phyloP scores from a whole-genome alignment of 2,329 filamentous ascomycete species.

The Arthrobotrys musiformis region DNA sequence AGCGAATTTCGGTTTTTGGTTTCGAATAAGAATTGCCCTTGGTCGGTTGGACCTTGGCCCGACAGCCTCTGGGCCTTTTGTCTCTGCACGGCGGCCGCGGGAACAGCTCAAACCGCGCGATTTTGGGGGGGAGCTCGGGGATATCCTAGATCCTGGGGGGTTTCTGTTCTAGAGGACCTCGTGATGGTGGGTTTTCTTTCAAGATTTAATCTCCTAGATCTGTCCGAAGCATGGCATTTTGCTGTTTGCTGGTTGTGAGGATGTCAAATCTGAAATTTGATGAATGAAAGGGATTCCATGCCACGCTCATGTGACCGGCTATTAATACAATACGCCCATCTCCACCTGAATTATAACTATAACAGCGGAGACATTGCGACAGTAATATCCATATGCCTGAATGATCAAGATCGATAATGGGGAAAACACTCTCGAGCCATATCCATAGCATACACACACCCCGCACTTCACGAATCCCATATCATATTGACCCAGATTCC shows the following conservation, averaged over 20 bases:
- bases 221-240: constrained; percentile 4
- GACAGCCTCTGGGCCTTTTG: constrained; percentile 12
- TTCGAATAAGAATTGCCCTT: constrained; percentile 35
- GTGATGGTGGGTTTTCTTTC: constrained; percentile 7
- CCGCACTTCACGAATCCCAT: neutral
- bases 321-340: neutral
- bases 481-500: too few relatives aligned
- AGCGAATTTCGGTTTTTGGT: constrained; percentile 30
- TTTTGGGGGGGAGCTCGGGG: constrained; percentile 18
- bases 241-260: constrained; percentile 1
- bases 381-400: too few relatives aligned
- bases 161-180: constrained; percentile 5
- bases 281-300: neutral
- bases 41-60: constrained; percentile 21
- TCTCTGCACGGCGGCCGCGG: constrained; percentile 11
- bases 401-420: too few relatives aligned
- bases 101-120: constrained; percentile 17
- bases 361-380: neutral
- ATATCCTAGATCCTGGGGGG: neutral
- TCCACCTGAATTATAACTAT: neutral
- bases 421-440: too few relatives aligned
- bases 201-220: constrained; percentile 16
- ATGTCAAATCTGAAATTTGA: neutral
- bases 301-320: neutral
- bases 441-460: neutral